Conservation (phyloP, 2,329 filamentous ascomycete genomes). For the Calonectria pteridis region DNA sequence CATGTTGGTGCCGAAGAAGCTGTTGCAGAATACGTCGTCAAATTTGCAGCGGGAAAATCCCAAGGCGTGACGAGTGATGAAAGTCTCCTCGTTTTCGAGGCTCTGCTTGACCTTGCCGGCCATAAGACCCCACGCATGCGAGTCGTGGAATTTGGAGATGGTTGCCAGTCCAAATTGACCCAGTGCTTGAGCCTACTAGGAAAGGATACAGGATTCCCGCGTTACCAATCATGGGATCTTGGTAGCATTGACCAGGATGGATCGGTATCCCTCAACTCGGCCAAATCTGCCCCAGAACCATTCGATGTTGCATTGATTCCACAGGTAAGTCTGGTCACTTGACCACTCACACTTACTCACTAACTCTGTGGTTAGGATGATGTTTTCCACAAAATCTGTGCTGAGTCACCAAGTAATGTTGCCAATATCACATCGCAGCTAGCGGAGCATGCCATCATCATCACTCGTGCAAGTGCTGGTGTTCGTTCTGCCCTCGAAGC, state of each 20-base stretch:
- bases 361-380: not conserved
- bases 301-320: slow-evolving; percentile 1
- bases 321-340: not conserved
- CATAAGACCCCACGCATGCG: not conserved
- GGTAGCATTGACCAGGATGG: not conserved
- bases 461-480: not conserved
- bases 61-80: too few relatives aligned
- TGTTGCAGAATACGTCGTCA: not conserved
- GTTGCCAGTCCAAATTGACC: not conserved
- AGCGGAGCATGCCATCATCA: not conserved
- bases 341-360: accelerated
- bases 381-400: not conserved
- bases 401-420: too few relatives aligned
- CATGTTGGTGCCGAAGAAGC: not conserved
- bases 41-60: not conserved
- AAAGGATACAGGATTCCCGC: not conserved
- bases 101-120: not conserved
- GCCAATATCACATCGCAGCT: not conserved
- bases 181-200: not conserved
- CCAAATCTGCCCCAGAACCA: not conserved
- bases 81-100: not conserved
- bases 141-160: not conserved
- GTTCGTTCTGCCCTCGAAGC: not conserved
- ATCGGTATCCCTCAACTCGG: not conserved
- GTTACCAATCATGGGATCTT: not conserved